Base-by-base conservation (phyloP, 1,284 basidiomycete genomes). In the Ustilago tritici region DNA sequence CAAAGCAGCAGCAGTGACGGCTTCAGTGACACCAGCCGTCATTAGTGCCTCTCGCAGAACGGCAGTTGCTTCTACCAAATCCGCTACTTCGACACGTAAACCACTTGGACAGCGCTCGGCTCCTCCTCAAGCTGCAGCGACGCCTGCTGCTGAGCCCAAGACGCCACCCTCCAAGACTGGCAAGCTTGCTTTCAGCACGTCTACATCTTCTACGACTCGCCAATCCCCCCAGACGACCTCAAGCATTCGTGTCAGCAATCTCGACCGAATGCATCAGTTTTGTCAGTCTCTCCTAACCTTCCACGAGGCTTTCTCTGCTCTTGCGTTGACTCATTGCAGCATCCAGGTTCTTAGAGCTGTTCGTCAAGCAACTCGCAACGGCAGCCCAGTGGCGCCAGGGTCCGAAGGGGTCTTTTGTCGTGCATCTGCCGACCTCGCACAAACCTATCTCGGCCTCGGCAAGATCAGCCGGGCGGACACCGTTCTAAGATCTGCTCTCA, bases 301-400 rank as follows among this genome's bases (percentile, higher is more conserved):
- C 28, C 69, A 67, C 36, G 79, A 79, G 53, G 65, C 74, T 12
- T 69, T 79, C 46, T 64, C 67, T 3, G 63, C 78, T 6, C 68
- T 68, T 17, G 73, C 79, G 11, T 52, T 79, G 31, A 68, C 72
- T 34, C 71, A 57, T 12, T 66, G 68, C 40, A 70, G 69, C 47
- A 65, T 81, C 14, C 65, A 79, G 19, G 61, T 82, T 14, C 61
- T 79, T 54, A 78, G 75, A 56, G 57, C 62, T 3, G 56, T 79
- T n/a, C 65, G 73, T 12, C 65, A 69, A 15, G 56, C 73, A 19
- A 62, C 54, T 31, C 70, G 65, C 31, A 50, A 41, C 3, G 53
- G 34, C 34, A 53, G 17, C n/a, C 65, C 70, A 19, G 52, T 55
- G 5, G 23, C 32, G 35, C 23, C 65, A 28, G 64, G 67, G 12